phyloP scores from a whole-genome alignment of 2,329 filamentous ascomycete species.

The Ceratocystis cacaofunesta region DNA sequence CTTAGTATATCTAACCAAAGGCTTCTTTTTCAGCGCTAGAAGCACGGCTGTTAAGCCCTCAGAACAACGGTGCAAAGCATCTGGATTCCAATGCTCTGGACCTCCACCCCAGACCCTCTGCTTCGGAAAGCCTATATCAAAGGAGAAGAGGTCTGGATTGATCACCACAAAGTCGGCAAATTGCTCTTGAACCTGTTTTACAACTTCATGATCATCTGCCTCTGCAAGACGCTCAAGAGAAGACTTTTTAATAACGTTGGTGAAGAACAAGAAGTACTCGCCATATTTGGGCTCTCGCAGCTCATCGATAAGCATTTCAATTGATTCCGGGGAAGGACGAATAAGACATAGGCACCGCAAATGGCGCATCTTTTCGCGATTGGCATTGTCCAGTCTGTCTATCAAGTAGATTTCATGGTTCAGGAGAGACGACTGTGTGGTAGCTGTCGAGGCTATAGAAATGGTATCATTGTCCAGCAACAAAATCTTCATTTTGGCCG shows the following conservation, averaged over 20 bases:
- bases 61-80: slow-evolving; percentile 70
- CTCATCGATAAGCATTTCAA: slow-evolving; percentile 89
- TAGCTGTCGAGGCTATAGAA: slow-evolving; percentile 82
- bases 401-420: slow-evolving; percentile 97
- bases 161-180: slow-evolving; percentile 93
- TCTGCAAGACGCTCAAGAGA: slow-evolving; percentile 86
- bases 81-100: slow-evolving; percentile 80
- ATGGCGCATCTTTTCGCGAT: slow-evolving; percentile 95
- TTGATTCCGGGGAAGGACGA: slow-evolving; percentile 78
- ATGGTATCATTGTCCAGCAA: slow-evolving; percentile 89
- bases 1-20: slow-evolving; percentile 82
- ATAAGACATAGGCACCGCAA: slow-evolving; percentile 86
- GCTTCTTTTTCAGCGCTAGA: slow-evolving; percentile 88
- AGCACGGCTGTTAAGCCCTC: slow-evolving; percentile 77
- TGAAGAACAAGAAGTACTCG: slow-evolving; percentile 95
- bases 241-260: slow-evolving; percentile 94
- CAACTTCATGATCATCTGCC: slow-evolving; percentile 93
- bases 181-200: slow-evolving; percentile 84
- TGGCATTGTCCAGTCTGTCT: slow-evolving; percentile 79
- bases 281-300: slow-evolving; percentile 92
- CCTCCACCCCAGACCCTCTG: slow-evolving; percentile 67
- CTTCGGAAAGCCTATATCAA: slow-evolving; percentile 57
- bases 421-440: slow-evolving; percentile 85
- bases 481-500: slow-evolving; percentile 95
- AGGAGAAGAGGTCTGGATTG: slow-evolving; percentile 81